Conservation (phyloP, 2,329 filamentous ascomycete species). For the Metarhizium robertsii region DNA sequence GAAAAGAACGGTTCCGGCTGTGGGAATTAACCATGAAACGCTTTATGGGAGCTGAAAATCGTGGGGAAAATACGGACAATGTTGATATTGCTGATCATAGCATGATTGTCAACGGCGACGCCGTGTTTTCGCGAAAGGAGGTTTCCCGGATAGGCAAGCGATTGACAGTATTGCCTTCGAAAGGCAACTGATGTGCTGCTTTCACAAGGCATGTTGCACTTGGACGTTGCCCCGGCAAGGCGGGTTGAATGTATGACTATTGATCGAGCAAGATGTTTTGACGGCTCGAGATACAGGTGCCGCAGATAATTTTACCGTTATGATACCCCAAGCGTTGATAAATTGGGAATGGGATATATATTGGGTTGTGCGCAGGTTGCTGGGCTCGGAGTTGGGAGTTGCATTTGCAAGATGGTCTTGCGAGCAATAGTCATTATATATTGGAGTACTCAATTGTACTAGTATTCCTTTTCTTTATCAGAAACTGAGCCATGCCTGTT, state of each 20-base stretch:
- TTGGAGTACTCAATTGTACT: neutral
- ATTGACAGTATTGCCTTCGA: conserved; percentile 15
- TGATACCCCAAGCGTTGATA: neutral
- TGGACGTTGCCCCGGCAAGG: neutral
- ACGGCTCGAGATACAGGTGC: neutral
- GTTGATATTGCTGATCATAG: conserved; percentile 52
- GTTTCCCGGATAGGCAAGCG: conserved; percentile 38
- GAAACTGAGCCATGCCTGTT: neutral
- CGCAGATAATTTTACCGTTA: neutral
- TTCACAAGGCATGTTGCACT: neutral
- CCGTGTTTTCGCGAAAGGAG: conserved; percentile 43
- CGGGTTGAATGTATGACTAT: neutral
- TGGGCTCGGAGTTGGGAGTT: neutral
- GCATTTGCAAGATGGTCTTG: neutral
- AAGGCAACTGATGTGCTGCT: conserved; percentile 6
- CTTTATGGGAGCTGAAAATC: conserved; percentile 30
- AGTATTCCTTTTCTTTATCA: neutral
- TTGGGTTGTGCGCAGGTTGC: neutral
- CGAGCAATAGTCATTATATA: neutral
- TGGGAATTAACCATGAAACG: conserved; percentile 55
- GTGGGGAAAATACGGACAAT: conserved; percentile 24
- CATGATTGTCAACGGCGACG: conserved; percentile 54
- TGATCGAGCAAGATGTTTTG: neutral
- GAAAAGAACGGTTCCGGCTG: conserved; percentile 45
- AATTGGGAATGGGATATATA: neutral